These are phyloP conservation scores for Nicotiana attenuata DNA, from an alignment of 257 asterid genomes.

Conservation along the genomic window DNA sequence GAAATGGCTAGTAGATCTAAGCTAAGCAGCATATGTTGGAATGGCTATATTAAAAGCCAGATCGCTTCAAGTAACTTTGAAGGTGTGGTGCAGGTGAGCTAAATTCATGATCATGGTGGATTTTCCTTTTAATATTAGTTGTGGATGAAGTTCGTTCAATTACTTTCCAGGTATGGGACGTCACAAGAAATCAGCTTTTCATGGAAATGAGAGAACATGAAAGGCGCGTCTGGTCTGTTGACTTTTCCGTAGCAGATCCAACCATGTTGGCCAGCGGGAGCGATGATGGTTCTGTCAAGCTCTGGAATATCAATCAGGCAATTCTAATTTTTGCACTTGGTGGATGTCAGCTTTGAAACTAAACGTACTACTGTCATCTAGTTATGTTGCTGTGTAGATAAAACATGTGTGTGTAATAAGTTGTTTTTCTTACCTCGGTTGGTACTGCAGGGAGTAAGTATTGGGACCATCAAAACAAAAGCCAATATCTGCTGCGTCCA, in stretches of 20 bases:
- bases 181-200: constrained; percentile 75
- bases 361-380: constrained; percentile 73
- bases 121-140: background rate
- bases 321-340: constrained; percentile 85
- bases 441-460: constrained; percentile 86
- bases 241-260: constrained; percentile 91
- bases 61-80: constrained; percentile 98
- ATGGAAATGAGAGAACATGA: constrained; percentile 97
- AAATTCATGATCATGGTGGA: background rate
- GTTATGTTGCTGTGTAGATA: constrained; percentile 36
- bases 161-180: constrained; percentile 81
- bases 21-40: constrained; percentile 98
- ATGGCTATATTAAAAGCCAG: constrained; percentile 89
- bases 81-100: constrained; percentile 87
- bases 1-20: constrained; percentile 89
- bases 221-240: constrained; percentile 94
- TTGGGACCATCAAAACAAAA: constrained; percentile 79
- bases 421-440: constrained; percentile 62
- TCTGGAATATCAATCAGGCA: constrained; percentile 99
- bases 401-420: constrained; percentile 40
- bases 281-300: constrained; percentile 96
- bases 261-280: constrained; percentile 97
- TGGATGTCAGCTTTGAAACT: constrained; percentile 93
- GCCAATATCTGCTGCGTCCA: constrained; percentile 98
- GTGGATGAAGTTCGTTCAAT: constrained; percentile 5